These are phyloP conservation scores for Lasiodiplodia hormozganensis DNA, from an alignment of 2,329 filamentous ascomycete species.

Conservation along the genomic window DNA sequence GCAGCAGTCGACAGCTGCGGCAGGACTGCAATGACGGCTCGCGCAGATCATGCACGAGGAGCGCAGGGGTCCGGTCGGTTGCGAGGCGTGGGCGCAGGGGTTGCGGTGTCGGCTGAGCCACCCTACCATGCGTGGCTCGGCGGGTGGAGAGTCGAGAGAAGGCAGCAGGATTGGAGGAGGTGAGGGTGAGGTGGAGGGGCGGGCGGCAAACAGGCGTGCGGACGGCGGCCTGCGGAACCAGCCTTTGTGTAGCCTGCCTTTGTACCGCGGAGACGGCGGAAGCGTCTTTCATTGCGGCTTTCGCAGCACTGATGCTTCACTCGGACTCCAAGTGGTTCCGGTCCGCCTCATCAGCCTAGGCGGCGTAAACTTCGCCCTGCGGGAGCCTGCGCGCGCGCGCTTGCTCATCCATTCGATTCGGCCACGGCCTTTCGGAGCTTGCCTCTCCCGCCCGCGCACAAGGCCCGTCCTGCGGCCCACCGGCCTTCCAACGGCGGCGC, in stretches of 20 bases:
- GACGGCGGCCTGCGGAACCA: not conserved
- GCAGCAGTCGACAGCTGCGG: slow-evolving; percentile 25
- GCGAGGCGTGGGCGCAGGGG: slow-evolving; percentile 20
- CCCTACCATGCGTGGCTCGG: slow-evolving; percentile 23
- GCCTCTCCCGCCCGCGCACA: slow-evolving; percentile 10
- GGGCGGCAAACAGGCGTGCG: not conserved
- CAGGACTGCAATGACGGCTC: slow-evolving; percentile 26
- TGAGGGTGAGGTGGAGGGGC: not conserved
- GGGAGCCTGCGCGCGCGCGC: not conserved
- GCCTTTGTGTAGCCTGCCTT: slow-evolving; percentile 19
- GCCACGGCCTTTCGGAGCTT: slow-evolving; percentile 4
- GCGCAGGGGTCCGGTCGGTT: slow-evolving; percentile 22
- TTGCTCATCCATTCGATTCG: not conserved
- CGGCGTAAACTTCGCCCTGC: not conserved
- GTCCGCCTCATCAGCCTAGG: slow-evolving; percentile 7
- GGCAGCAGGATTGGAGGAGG: not conserved
- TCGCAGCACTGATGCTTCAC: slow-evolving; percentile 17
- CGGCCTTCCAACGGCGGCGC: slow-evolving; percentile 2
- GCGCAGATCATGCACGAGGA: slow-evolving; percentile 26
- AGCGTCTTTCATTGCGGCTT: slow-evolving; percentile 10
- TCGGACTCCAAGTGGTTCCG: slow-evolving; percentile 15
- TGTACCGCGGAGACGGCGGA: slow-evolving; percentile 15
- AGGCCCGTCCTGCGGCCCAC: slow-evolving; percentile 17
- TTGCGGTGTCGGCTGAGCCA: slow-evolving; percentile 23
- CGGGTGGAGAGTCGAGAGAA: slow-evolving; percentile 7